A percentile compares a stretch with the other conserved stretches of the same genome.
Conservation (phyloP, 2,329 filamentous ascomycete species). For the Zelopaecilomyces penicillatus region DNA sequence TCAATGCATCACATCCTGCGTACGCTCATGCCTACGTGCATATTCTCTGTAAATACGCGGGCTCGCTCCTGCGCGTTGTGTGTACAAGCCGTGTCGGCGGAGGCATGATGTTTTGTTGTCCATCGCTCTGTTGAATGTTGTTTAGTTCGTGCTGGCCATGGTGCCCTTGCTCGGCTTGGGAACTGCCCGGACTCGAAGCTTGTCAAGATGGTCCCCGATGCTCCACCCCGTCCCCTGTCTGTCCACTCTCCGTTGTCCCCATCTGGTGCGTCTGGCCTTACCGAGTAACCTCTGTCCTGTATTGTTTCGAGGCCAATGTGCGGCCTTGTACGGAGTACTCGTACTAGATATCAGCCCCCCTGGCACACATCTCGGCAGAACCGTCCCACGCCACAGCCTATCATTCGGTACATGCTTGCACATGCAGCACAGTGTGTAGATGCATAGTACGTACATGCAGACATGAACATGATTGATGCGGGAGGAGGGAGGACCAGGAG, state of each 20-base stretch:
- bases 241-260: slow-evolving; percentile 2
- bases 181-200: neutral
- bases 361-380: slow-evolving; percentile 12
- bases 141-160: too few relatives aligned
- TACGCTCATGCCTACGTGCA: too few relatives aligned
- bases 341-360: slow-evolving; percentile 9
- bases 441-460: too few relatives aligned
- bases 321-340: slow-evolving; percentile 3
- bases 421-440: neutral
- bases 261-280: slow-evolving; percentile 1
- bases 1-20: slow-evolving; percentile 7
- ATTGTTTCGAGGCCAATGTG: slow-evolving; percentile 2
- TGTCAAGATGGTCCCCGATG: slow-evolving; percentile 5
- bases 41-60: too few relatives aligned
- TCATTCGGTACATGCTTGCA: slow-evolving; percentile 8
- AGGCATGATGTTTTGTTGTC: too few relatives aligned
- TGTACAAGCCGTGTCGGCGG: too few relatives aligned
- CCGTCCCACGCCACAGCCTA: slow-evolving; percentile 9
- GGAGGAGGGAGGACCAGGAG: too few relatives aligned
- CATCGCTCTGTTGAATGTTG: too few relatives aligned
- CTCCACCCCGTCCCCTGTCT: slow-evolving; percentile 8
- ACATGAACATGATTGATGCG: too few relatives aligned
- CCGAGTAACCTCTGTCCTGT: neutral
- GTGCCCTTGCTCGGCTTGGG: slow-evolving; percentile 4
- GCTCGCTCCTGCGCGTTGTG: too few relatives aligned